Conservation (phyloP, 2,329 filamentous ascomycete species). For the Fusarium goolgardi region DNA sequence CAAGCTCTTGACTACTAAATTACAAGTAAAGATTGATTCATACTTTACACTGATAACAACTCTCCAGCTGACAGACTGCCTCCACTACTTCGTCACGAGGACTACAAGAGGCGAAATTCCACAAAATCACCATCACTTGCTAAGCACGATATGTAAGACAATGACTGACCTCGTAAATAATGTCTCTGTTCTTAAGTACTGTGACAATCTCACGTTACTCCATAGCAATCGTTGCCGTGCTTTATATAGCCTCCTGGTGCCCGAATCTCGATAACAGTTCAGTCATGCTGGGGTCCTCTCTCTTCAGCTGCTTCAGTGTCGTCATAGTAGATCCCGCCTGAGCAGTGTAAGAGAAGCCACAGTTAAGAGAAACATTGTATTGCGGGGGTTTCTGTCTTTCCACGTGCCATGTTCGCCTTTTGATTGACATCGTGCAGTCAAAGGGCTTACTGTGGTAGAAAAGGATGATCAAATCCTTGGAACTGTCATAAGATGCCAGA, state of each 20-base stretch:
- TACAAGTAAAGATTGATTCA: neutral
- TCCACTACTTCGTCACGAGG: constrained; percentile 10
- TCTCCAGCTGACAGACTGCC: neutral
- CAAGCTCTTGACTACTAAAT: neutral
- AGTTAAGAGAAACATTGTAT: neutral
- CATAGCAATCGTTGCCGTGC: neutral
- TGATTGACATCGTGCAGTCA: constrained; percentile 25
- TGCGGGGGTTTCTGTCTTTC: constrained; percentile 7
- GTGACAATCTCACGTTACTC: constrained; percentile 43
- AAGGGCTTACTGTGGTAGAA: constrained; percentile 14
- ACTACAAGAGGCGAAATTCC: constrained; percentile 5
- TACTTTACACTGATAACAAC: neutral
- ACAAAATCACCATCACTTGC: constrained; percentile 11
- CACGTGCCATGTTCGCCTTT: constrained; percentile 8
- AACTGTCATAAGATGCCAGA: constrained; percentile 1
- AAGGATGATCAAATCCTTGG: constrained; percentile 12
- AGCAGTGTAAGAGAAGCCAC: constrained; percentile 11
- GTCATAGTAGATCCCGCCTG: constrained; percentile 40
- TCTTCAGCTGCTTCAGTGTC: constrained; percentile 31
- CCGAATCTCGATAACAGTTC: constrained; percentile 10
- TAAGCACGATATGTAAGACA: constrained; percentile 20
- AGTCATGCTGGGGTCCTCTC: constrained; percentile 31
- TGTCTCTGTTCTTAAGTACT: constrained; percentile 26
- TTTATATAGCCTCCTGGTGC: constrained; percentile 23
- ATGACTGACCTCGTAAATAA: constrained; percentile 23